Conservation (phyloP, 2,329 filamentous ascomycete species). For the Aschersonia sp. region DNA sequence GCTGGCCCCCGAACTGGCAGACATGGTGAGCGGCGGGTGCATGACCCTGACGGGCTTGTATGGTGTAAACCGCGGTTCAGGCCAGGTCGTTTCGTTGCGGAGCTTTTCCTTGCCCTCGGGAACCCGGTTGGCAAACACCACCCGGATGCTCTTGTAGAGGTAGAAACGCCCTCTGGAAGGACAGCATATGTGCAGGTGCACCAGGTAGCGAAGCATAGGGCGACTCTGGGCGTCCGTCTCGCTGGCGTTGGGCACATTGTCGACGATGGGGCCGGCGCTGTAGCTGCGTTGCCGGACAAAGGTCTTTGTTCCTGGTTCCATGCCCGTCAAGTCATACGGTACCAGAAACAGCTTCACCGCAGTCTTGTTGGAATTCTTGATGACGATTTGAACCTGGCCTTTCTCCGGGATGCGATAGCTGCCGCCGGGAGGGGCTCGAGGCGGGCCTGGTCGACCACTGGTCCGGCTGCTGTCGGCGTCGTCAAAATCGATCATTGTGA, state of each 20-base stretch:
- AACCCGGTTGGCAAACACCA: slow-evolving; percentile 93
- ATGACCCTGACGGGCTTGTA: slow-evolving; percentile 58
- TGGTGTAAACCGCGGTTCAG: slow-evolving; percentile 71
- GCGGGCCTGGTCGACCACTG: slow-evolving; percentile 20
- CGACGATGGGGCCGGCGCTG: slow-evolving; percentile 71
- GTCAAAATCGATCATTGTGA: slow-evolving; percentile 1
- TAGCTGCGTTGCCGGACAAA: slow-evolving; percentile 92
- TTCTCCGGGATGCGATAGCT: slow-evolving; percentile 89
- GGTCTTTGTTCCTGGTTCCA: slow-evolving; percentile 89
- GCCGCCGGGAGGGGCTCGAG: slow-evolving; percentile 59
- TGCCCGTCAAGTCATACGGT: slow-evolving; percentile 81
- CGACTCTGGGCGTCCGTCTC: slow-evolving; percentile 27
- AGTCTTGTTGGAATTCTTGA: slow-evolving; percentile 97
- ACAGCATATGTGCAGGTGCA: slow-evolving; percentile 88
- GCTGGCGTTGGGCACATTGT: slow-evolving; percentile 32
- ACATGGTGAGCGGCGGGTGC: slow-evolving; percentile 22
- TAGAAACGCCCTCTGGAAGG: slow-evolving; percentile 73
- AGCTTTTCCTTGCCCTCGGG: slow-evolving; percentile 91
- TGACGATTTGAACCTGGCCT: slow-evolving; percentile 88
- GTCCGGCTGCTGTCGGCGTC: background rate
- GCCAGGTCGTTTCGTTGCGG: slow-evolving; percentile 75
- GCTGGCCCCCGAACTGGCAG: slow-evolving; percentile 29
- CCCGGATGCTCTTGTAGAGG: slow-evolving; percentile 79
- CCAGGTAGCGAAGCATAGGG: slow-evolving; percentile 72
- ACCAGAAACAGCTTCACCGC: slow-evolving; percentile 92